Conservation (phyloP, 805 yeast species). For the Hanseniaspora pseudoguilliermondii region DNA sequence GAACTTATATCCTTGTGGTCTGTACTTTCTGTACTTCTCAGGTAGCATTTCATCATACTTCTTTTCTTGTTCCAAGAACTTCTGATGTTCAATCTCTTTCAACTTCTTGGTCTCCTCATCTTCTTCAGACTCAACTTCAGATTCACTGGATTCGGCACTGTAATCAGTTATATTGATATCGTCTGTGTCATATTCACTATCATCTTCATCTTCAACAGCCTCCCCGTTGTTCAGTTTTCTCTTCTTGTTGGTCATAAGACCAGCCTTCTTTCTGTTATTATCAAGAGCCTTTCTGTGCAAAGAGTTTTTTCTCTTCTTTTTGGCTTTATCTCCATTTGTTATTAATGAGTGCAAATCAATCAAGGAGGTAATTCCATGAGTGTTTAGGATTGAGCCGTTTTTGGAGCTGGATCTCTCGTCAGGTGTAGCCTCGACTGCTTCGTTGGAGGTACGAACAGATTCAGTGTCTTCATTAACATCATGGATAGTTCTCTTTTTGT, state of each 20-base stretch:
- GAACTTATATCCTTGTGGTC: conserved; percentile 68
- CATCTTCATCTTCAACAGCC: conserved; percentile 1
- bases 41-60: conserved; percentile 54
- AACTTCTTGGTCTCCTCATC: conserved; percentile 10
- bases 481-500: conserved; percentile 13
- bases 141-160: conserved; percentile 2
- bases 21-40: conserved; percentile 55
- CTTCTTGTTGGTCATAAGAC: conserved; percentile 1
- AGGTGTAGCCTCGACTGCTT: background rate
- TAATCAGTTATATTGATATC: conserved; percentile 18
- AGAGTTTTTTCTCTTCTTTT: conserved; percentile 2
- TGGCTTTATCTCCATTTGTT: background rate
- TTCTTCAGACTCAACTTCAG: conserved; percentile 9
- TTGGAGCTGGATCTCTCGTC: background rate
- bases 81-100: conserved; percentile 10
- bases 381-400: background rate
- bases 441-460: background rate
- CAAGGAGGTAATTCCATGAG: conserved; percentile 6
- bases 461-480: background rate
- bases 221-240: conserved; percentile 8
- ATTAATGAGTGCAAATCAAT: conserved; percentile 10
- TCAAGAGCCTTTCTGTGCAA: conserved; percentile 8
- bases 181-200: conserved; percentile 25
- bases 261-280: conserved; percentile 10
- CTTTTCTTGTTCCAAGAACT: conserved; percentile 36